Conservation (phyloP, 2,329 filamentous ascomycete genomes). For the Helotiales sp. region DNA sequence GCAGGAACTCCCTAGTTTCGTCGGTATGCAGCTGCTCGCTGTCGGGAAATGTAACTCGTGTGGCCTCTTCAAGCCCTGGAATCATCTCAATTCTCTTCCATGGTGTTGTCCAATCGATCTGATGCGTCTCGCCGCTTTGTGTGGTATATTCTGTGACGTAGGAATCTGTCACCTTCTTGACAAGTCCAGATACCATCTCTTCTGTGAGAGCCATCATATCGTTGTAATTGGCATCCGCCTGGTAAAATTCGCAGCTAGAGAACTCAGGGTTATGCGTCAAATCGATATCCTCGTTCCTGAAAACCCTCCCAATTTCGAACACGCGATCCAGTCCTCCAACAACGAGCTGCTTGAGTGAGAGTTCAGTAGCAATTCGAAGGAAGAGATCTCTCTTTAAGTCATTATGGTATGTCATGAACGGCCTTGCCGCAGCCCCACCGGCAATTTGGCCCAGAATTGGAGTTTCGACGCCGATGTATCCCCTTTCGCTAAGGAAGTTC, state of each 20-base stretch:
- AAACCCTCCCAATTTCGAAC: conserved; percentile 94
- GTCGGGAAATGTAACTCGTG: conserved; percentile 86
- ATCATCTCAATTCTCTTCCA: conserved; percentile 98
- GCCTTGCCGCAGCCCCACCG: conserved; percentile 92
- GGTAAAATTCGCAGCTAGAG: conserved; percentile 96
- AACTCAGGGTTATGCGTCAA: conserved; percentile 98
- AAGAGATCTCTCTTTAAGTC: conserved; percentile 93
- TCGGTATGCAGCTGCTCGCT: conserved; percentile 80
- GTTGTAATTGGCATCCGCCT: conserved; percentile 89
- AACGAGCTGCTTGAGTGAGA: conserved; percentile 94
- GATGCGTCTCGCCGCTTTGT: conserved; percentile 79
- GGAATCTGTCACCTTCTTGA: conserved; percentile 85
- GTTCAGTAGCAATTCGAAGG: conserved; percentile 91
- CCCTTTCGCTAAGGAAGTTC: conserved; percentile 80
- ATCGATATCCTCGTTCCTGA: conserved; percentile 91
- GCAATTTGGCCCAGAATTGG: conserved; percentile 97
- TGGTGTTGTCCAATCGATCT: conserved; percentile 91
- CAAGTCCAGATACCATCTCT: conserved; percentile 86
- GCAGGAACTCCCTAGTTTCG: conserved; percentile 88
- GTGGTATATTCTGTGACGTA: conserved; percentile 88
- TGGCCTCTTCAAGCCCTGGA: conserved; percentile 83
- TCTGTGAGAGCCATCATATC: conserved; percentile 92
- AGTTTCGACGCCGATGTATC: conserved; percentile 94
- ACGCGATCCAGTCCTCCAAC: conserved; percentile 94
- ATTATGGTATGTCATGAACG: conserved; percentile 95